Base-by-base conservation (phyloP, 2,329 filamentous ascomycete species). In the Diaporthe vexans region DNA sequence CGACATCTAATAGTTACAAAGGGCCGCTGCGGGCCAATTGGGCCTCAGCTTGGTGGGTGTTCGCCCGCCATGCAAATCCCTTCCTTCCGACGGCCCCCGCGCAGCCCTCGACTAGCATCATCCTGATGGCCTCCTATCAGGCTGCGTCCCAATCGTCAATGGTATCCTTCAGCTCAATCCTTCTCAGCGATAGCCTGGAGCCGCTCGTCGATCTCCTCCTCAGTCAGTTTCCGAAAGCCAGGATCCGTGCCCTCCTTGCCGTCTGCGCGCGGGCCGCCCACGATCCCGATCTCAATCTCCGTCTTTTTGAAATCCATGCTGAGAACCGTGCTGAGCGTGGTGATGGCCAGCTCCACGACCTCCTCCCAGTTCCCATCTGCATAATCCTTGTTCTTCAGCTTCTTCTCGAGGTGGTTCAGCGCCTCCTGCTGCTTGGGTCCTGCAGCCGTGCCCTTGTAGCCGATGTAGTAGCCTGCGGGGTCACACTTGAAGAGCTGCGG, bases 271-370 rank as follows among this genome's bases (percentile, higher is more conserved):
- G 96, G 95, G 40, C 95, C 96, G 78, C 97, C 97, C 72, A 98
- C 97, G 81, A 99, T 95, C 77, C 97, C 97, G 72, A 85, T 94
- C 87, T 99, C 97, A 83, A 99, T 93, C 88, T 99, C 97, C 80
- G 94, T 94, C 90, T 98, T 98, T 91, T 99, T 99, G 89, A 99
- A 99, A 84, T 99, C 97, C 84, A 98, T 97, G 85, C 96, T 98
- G 77, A 99, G 90, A 75, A 99, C 95, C 48, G 94, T 97, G 90
- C 95, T 98, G 84, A 99, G 87, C 9, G 97, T 96, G 58, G 95
- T 94, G 84, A 99, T 99, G 74, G 94, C 97, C 80, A 98, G 89
- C 88, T 99, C 97, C 67, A 99, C 96, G 65, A 99, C 97, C 76
- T 99, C 97, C 85, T 98, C 94, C 97, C 97, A 99, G 82, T 88